Base-by-base conservation (phyloP, 2,329 filamentous ascomycete genomes). In the Venturia asperata region DNA sequence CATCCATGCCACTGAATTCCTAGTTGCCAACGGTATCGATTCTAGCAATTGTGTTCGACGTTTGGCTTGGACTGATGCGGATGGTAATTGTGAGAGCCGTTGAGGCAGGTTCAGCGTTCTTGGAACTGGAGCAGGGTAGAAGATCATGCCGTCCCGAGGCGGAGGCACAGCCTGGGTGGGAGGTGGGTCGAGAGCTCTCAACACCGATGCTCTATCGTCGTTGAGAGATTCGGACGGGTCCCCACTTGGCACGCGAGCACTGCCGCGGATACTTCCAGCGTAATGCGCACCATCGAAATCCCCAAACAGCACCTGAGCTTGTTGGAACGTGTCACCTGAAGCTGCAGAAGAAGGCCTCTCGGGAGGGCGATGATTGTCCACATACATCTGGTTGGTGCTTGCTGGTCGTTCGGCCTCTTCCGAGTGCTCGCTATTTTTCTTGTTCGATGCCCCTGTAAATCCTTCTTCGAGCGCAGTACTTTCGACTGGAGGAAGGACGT, bases 121-220 rank as follows among this genome's bases (percentile, higher is more conserved):
- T 3, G 94, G 94, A 2, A 99, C 94, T 0, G 91, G 92, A 3
- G 94, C 94, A 17, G 94, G 94, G 74, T 99, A 99, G 76, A 88
- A 97, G 11, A 96, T 85, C 90, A 97, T 96, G 70, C 87, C 81
- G 69, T 93, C 86, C 5, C 86, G 88, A 1, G 87, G 87, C 34
- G 82, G 79, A 1, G 85, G 85, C 6, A 68, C 69, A 15, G 68
- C 72, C 34, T 70, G 68, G 0, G 68, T 67, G 5, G 69, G 69
- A 4, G 67, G 65, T 30, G 71, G 67, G 41, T 70, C 68, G 10
- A 70, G 64, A 2, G 69, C 61, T 42, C 71, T 87, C 19, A 67
- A 37, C 7, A 67, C 15, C 15, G 66, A 67, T 6, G 56, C 17
- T 2, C 42, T 9, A 47, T 49, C 60, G 55, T 61, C 15, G 37